phyloP scores from a whole-genome alignment of 2,329 filamentous ascomycete species.

The Lizonia empirigonia region DNA sequence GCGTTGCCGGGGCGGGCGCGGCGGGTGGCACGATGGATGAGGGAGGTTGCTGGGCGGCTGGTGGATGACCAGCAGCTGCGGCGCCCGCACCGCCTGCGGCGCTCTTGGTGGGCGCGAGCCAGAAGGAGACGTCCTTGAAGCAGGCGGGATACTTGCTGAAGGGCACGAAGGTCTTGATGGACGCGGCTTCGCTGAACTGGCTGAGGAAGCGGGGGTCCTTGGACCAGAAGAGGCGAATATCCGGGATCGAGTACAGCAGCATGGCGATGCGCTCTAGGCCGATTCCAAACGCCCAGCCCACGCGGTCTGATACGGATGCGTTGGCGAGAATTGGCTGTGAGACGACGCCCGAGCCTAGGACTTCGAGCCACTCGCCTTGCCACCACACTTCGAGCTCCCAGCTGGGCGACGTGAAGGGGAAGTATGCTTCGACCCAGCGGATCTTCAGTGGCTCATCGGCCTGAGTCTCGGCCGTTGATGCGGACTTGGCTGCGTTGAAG shows the following conservation, averaged over 20 bases:
- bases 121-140: constrained; percentile 93
- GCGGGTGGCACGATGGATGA: constrained; percentile 45
- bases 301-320: constrained; percentile 73
- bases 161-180: constrained; percentile 71
- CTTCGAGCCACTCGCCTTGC: constrained; percentile 92
- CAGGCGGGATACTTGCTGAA: constrained; percentile 93
- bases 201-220: constrained; percentile 80
- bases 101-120: constrained; percentile 61
- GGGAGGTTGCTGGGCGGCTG: constrained; percentile 5
- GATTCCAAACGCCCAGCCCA: constrained; percentile 95
- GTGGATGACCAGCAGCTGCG: constrained; percentile 16
- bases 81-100: constrained; percentile 33
- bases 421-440: constrained; percentile 96
- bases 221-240: constrained; percentile 97
- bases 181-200: constrained; percentile 67
- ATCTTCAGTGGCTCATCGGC: constrained; percentile 74
- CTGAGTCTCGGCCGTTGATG: constrained; percentile 52
- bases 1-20: constrained; percentile 25
- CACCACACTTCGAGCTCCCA: constrained; percentile 98
- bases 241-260: constrained; percentile 93
- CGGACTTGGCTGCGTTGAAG: constrained; percentile 76
- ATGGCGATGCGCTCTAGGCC: constrained; percentile 96
- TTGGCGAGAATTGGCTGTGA: constrained; percentile 80
- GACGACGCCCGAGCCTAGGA: constrained; percentile 90
- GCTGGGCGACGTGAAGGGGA: constrained; percentile 93